A percentile compares a stretch with the other conserved stretches of the same genome.
These are phyloP conservation scores for Talaromyces marneffei DNA, from an alignment of 2,329 filamentous ascomycete species.

Conservation along the genomic window DNA sequence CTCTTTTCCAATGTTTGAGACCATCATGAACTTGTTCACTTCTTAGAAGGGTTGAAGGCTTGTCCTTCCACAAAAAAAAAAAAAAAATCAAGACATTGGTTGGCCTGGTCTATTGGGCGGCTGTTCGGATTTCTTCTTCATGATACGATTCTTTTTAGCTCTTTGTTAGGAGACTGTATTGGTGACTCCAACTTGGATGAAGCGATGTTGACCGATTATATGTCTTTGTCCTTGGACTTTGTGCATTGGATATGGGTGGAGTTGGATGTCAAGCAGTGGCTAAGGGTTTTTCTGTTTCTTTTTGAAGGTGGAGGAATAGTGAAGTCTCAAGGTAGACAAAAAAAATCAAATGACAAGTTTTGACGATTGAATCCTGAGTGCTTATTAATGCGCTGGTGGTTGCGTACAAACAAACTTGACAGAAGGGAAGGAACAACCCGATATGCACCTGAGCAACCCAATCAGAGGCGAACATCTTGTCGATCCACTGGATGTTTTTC, in stretches of 20 bases:
- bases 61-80: neutral
- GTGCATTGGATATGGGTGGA: neutral
- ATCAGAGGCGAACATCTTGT: neutral
- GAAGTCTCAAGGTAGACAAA: neutral
- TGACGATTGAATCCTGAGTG: neutral
- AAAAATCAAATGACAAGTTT: neutral
- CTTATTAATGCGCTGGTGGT: neutral
- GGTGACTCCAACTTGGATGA: neutral
- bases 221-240: neutral
- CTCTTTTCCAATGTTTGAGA: neutral
- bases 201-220: neutral
- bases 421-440: neutral
- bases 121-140: neutral
- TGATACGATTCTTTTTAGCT: neutral
- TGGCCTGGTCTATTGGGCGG: neutral
- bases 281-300: neutral
- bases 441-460: neutral
- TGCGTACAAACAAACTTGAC: neutral
- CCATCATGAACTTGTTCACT: neutral
- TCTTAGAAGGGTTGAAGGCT: neutral
- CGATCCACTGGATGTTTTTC: neutral
- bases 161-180: neutral
- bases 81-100: neutral
- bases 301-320: neutral
- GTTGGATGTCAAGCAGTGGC: neutral